phyloP scores from a whole-genome alignment of 2,329 filamentous ascomycete genomes.

The Aspergillus niger region DNA sequence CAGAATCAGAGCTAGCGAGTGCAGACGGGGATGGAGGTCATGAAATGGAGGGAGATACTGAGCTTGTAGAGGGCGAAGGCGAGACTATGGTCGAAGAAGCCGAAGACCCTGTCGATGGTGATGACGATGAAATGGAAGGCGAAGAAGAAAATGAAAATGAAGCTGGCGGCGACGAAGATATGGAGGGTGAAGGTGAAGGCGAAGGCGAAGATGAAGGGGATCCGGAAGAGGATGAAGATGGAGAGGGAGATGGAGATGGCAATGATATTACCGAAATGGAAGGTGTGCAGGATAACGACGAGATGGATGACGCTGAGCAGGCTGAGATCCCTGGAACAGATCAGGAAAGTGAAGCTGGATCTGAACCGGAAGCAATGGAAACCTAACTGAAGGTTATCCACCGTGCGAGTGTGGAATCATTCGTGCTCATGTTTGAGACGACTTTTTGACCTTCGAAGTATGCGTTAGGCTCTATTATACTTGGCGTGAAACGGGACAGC shows the following conservation, averaged over 20 bases:
- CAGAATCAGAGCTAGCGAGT: constrained; percentile 23
- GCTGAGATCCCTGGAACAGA: not conserved
- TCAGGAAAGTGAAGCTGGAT: not conserved
- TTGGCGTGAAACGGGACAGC: not conserved
- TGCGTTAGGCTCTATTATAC: not conserved
- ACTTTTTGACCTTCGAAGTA: not conserved
- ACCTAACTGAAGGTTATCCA: not conserved
- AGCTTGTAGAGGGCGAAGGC: constrained; percentile 12
- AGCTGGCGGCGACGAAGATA: constrained; percentile 14
- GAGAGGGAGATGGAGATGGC: constrained; percentile 13
- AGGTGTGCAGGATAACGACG: constrained; percentile 17
- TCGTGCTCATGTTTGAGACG: not conserved
- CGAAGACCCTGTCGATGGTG: constrained; percentile 20
- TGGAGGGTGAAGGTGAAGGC: constrained; percentile 18
- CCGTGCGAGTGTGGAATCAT: not conserved
- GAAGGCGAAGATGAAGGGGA: constrained; percentile 22
- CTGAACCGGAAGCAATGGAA: not conserved
- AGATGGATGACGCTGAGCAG: constrained; percentile 13
- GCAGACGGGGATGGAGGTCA: constrained; percentile 25
- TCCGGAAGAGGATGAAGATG: constrained; percentile 13
- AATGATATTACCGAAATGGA: constrained; percentile 11
- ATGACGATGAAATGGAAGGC: constrained; percentile 16
- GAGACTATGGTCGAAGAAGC: constrained; percentile 19
- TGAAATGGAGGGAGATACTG: constrained; percentile 19
- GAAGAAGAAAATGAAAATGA: constrained; percentile 17